A percentile compares a stretch with the other conserved stretches of the same genome.
Evolutionary conservation across 1,284 basidiomycete species (phyloP).

Genomic region (Puccinia sorghi): DNA sequence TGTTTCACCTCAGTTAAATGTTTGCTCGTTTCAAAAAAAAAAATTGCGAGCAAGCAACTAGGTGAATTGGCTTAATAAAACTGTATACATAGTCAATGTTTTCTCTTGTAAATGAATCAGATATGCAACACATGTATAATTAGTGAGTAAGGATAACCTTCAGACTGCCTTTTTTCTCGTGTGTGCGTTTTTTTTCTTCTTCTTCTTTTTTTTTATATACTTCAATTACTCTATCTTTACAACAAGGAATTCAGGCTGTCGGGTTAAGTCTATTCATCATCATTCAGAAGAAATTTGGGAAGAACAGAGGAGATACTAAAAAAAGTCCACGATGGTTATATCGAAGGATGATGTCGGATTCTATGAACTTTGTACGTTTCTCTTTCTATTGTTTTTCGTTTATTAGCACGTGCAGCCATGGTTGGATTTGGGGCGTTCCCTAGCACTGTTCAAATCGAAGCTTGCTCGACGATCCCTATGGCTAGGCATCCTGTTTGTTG

Average conservation of each 20-base stretch:
- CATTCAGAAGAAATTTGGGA: not conserved
- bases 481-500: not conserved
- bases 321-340: not conserved
- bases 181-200: not conserved
- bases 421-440: not conserved
- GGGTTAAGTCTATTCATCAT: slow-evolving; percentile 5
- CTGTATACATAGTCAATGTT: too few species aligned
- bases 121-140: too few species aligned
- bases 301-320: not conserved
- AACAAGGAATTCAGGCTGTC: not conserved
- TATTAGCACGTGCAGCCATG: slow-evolving; percentile 12
- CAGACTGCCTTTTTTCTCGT: too few species aligned
- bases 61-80: too few species aligned
- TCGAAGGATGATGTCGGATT: not conserved
- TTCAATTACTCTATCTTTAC: not conserved
- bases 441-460: slow-evolving; percentile 4
- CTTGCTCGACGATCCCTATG: slow-evolving; percentile 23
- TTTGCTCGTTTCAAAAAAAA: too few species aligned
- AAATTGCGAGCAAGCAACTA: too few species aligned
- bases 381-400: not conserved
- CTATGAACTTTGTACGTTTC: not conserved
- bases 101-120: too few species aligned
- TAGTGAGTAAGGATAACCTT: too few species aligned
- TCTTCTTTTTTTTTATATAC: not conserved
- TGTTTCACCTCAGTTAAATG: too few species aligned